These are phyloP conservation scores for Leersia perrieri DNA, from an alignment of 176 grass and related monocot genomes.

Conservation along the genomic window DNA sequence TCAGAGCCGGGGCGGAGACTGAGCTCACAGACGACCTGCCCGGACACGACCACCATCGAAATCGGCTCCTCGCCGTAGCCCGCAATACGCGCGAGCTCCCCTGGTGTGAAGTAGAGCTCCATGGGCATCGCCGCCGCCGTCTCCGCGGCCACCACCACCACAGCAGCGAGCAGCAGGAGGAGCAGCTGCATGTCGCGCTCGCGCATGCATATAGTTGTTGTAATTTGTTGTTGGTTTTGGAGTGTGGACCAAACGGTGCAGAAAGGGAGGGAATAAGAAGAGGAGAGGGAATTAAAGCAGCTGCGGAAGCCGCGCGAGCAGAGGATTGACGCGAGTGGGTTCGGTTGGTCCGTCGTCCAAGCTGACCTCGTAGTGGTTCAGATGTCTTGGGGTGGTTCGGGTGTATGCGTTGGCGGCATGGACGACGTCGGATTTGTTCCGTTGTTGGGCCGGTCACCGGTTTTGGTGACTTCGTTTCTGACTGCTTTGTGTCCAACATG, in stretches of 20 bases:
- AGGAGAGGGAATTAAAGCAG: not conserved
- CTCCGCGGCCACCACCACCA: not conserved
- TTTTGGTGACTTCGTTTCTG: not conserved
- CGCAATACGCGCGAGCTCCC: conserved; percentile 57
- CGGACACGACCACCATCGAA: conserved; percentile 63
- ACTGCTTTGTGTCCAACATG: not conserved
- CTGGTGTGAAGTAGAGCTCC: conserved; percentile 50
- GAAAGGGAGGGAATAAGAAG: not conserved
- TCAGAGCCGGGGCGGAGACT: conserved; percentile 40
- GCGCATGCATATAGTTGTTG: not conserved
- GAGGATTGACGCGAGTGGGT: not conserved
- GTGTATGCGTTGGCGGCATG: not conserved
- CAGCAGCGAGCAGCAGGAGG: not conserved
- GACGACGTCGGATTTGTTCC: not conserved
- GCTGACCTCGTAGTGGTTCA: not conserved
- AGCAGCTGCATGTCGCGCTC: not conserved
- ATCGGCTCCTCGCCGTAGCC: conserved; percentile 76
- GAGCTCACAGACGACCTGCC: conserved; percentile 54
- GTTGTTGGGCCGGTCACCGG: not conserved
- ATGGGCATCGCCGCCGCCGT: conserved; percentile 26
- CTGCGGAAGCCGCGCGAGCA: not conserved
- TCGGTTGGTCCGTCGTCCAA: not conserved
- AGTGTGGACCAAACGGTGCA: not conserved
- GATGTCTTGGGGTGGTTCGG: not conserved
- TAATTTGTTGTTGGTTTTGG: not conserved